Conservation (phyloP, 2,329 filamentous ascomycete species). For the Magnaporthales sp. region DNA sequence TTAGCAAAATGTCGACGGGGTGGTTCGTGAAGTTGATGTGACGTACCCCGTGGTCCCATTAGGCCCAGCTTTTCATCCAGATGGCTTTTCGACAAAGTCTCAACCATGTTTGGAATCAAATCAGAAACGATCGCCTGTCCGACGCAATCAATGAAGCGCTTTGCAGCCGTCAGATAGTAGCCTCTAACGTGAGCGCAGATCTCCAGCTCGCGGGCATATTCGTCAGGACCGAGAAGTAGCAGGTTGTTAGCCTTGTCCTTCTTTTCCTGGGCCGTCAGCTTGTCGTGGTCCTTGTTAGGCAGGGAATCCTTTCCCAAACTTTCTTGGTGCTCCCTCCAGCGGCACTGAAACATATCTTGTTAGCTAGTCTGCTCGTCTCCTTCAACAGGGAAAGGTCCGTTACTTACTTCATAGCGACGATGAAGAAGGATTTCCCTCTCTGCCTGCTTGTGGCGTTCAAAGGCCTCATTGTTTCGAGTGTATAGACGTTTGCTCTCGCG, state of each 20-base stretch:
- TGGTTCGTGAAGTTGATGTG: not conserved
- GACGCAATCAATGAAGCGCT: slow-evolving; percentile 52
- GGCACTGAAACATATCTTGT: slow-evolving; percentile 20
- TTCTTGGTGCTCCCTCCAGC: slow-evolving; percentile 33
- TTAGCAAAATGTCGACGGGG: not conserved
- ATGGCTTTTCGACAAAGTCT: slow-evolving; percentile 16
- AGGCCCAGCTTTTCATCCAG: slow-evolving; percentile 36
- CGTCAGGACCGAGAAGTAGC: slow-evolving; percentile 44
- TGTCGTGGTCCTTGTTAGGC: slow-evolving; percentile 22
- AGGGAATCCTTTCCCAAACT: slow-evolving; percentile 10
- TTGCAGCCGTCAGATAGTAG: slow-evolving; percentile 60
- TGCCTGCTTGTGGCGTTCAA: slow-evolving; percentile 33
- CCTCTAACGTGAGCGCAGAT: slow-evolving; percentile 56
- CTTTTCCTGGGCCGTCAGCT: slow-evolving; percentile 39
- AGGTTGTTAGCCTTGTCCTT: slow-evolving; percentile 33
- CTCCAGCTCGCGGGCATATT: slow-evolving; percentile 49
- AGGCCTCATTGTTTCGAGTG: slow-evolving; percentile 44
- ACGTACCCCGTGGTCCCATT: slow-evolving; percentile 20
- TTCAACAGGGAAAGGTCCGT: not conserved
- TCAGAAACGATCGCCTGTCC: slow-evolving; percentile 38
- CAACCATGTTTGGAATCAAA: slow-evolving; percentile 35
- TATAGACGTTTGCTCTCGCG: slow-evolving; percentile 48
- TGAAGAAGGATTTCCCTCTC: slow-evolving; percentile 34
- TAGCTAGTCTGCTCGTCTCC: not conserved
- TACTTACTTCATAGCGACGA: slow-evolving; percentile 29